Percentiles rank a stretch among this genome's conserved stretches.
These are phyloP conservation scores for Phellinidium pouzarii DNA, from an alignment of 1,284 basidiomycete species.

Conservation along the genomic window DNA sequence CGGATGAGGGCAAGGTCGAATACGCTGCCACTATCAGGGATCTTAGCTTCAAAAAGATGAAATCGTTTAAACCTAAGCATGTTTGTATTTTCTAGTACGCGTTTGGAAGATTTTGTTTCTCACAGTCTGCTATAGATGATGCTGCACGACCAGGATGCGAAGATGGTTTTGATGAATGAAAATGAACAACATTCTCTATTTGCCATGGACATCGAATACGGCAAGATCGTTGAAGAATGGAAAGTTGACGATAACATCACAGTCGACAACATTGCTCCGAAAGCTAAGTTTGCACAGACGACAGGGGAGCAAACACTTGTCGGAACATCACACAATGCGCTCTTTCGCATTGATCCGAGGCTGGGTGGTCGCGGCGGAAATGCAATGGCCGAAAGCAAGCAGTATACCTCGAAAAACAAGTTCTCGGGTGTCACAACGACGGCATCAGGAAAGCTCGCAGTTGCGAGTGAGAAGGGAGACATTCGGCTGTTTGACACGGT, in stretches of 20 bases:
- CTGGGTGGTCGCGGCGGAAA: slow-evolving; percentile 57
- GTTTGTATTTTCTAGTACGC: slow-evolving; percentile 35
- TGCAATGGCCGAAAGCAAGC: slow-evolving; percentile 95
- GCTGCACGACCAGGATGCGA: slow-evolving; percentile 95
- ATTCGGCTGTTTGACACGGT: slow-evolving; percentile 93
- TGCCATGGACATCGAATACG: slow-evolving; percentile 90
- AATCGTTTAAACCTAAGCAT: slow-evolving; percentile 81
- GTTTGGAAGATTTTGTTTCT: not conserved
- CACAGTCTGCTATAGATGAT: slow-evolving; percentile 63
- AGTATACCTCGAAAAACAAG: slow-evolving; percentile 92
- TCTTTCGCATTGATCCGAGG: slow-evolving; percentile 98
- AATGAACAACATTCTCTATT: slow-evolving; percentile 80
- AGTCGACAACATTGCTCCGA: slow-evolving; percentile 87
- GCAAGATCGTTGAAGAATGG: slow-evolving; percentile 98
- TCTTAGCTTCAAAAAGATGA: slow-evolving; percentile 76
- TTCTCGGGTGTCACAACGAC: slow-evolving; percentile 95
- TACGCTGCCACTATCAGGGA: slow-evolving; percentile 88
- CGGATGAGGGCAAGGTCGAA: slow-evolving; percentile 72
- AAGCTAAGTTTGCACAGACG: slow-evolving; percentile 92
- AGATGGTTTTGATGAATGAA: slow-evolving; percentile 93
- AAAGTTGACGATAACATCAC: slow-evolving; percentile 87
- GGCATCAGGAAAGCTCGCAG: slow-evolving; percentile 79
- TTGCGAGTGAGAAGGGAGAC: slow-evolving; percentile 95
- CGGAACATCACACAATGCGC: slow-evolving; percentile 87
- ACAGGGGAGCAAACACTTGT: slow-evolving; percentile 91